Conservation (phyloP, 2,329 filamentous ascomycete species). For the Colletotrichum cordylinicola region DNA sequence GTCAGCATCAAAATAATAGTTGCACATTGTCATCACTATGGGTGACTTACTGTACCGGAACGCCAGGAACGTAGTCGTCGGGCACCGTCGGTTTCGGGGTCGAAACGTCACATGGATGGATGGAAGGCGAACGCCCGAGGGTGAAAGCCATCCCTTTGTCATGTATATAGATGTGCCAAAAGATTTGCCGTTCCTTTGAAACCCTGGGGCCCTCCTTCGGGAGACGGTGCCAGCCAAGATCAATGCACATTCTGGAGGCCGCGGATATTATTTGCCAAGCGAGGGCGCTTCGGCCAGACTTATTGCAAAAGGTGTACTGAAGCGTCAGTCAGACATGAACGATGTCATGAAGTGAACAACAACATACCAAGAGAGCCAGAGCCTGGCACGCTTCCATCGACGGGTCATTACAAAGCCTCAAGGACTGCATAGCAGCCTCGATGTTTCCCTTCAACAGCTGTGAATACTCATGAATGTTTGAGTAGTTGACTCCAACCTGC, state of each 20-base stretch:
- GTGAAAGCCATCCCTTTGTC: slow-evolving; percentile 34
- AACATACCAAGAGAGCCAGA: slow-evolving; percentile 30
- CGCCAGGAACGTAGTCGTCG: background rate
- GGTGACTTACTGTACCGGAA: background rate
- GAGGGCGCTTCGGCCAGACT: slow-evolving; percentile 29
- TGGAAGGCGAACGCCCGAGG: slow-evolving; percentile 29
- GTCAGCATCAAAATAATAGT: no score
- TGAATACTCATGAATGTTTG: background rate
- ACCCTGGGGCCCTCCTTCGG: background rate
- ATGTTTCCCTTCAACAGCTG: slow-evolving; percentile 25
- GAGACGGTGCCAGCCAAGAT: slow-evolving; percentile 32
- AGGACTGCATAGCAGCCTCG: slow-evolving; percentile 29
- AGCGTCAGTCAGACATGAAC: background rate
- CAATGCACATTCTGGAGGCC: slow-evolving; percentile 29
- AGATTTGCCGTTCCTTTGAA: slow-evolving; percentile 23
- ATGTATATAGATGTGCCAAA: slow-evolving; percentile 33
- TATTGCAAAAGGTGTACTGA: slow-evolving; percentile 27
- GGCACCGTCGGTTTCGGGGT: background rate
- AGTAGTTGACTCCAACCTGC: slow-evolving; percentile 13
- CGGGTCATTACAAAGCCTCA: slow-evolving; percentile 32
- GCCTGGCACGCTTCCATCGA: slow-evolving; percentile 30
- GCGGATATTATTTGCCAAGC: slow-evolving; percentile 32
- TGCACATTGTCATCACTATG: background rate
- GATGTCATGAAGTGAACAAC: rapidly evolving
- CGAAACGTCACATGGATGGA: slow-evolving; percentile 33